Evolutionary conservation across 495 filamentous ascomycete species (phyloP).

Genomic region (Cetradonia linearis): DNA sequence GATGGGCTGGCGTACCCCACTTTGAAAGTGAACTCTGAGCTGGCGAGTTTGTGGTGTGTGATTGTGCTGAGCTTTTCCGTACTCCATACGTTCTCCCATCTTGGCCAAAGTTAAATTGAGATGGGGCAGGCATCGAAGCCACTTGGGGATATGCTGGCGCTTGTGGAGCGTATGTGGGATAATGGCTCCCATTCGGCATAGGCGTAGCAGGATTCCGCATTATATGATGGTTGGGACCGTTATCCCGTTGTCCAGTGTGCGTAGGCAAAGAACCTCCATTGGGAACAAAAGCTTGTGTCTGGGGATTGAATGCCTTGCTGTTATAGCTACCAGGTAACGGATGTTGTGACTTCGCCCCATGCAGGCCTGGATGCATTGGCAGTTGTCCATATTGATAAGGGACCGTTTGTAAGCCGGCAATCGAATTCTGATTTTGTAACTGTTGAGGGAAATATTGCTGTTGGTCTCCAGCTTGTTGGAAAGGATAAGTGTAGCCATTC

Average conservation of each 20-base stretch:
- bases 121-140: constrained; percentile 4
- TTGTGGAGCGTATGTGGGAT: constrained; percentile 31
- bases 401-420: constrained; percentile 8
- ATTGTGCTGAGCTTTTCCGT: constrained; percentile 22
- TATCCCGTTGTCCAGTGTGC: constrained; percentile 24
- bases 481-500: constrained; percentile 21
- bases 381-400: constrained; percentile 71
- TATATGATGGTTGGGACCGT: constrained; percentile 26
- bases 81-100: constrained; percentile 20
- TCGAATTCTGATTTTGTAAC: constrained; percentile 8
- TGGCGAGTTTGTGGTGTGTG: constrained; percentile 16
- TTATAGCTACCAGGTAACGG: constrained; percentile 74
- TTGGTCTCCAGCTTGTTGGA: constrained; percentile 20
- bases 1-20: constrained; percentile 46
- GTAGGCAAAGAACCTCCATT: constrained; percentile 4
- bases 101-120: constrained; percentile 6
- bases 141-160: constrained; percentile 28
- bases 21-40: constrained; percentile 30
- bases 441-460: constrained; percentile 17
- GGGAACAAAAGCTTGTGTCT: constrained; percentile 82
- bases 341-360: constrained; percentile 52
- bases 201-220: constrained; percentile 25
- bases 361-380: constrained; percentile 57
- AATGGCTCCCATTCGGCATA: constrained; percentile 34
- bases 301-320: constrained; percentile 80